phyloP scores from a whole-genome alignment of 176 grass and related monocot genomes.

The Triticum aestivum region DNA sequence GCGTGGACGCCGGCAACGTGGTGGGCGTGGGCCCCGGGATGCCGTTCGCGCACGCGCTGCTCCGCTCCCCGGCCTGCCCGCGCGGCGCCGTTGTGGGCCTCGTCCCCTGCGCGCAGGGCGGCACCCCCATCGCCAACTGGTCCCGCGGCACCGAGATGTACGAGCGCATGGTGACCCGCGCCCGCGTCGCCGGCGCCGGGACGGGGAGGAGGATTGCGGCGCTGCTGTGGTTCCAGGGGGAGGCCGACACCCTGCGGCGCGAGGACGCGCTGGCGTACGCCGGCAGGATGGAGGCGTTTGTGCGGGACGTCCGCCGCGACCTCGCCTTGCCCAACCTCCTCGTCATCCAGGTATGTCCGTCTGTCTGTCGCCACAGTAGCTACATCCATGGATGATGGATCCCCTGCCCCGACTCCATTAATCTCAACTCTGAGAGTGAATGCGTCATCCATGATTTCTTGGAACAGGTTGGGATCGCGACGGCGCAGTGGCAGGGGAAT shows the following conservation, averaged over 20 bases:
- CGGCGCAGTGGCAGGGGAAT: too few relatives aligned
- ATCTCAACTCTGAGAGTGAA: too few relatives aligned
- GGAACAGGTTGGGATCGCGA: too few relatives aligned
- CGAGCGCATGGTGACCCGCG: constrained; percentile 31
- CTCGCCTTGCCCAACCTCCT: constrained; percentile 44
- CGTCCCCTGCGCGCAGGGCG: constrained; percentile 70
- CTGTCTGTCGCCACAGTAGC: too few relatives aligned
- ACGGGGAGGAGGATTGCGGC: not conserved
- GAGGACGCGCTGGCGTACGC: constrained; percentile 44
- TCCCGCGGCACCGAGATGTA: constrained; percentile 39
- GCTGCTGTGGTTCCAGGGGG: constrained; percentile 70
- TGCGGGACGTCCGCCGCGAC: constrained; percentile 43
- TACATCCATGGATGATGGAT: too few relatives aligned
- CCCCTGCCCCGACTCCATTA: too few relatives aligned
- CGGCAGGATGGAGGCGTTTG: constrained; percentile 37
- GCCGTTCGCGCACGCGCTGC: constrained; percentile 50
- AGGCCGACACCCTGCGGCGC: constrained; percentile 50
- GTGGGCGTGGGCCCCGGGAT: constrained; percentile 53
- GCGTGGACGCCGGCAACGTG: constrained; percentile 46
- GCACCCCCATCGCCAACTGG: constrained; percentile 57
- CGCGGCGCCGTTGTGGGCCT: constrained; percentile 26
- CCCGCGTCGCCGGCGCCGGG: not conserved
- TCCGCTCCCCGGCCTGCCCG: not conserved
- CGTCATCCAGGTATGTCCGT: constrained; percentile 45
- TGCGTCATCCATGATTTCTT: too few relatives aligned